phyloP scores from a whole-genome alignment of 306 rosid species.

The Quercus aquifolioides region DNA sequence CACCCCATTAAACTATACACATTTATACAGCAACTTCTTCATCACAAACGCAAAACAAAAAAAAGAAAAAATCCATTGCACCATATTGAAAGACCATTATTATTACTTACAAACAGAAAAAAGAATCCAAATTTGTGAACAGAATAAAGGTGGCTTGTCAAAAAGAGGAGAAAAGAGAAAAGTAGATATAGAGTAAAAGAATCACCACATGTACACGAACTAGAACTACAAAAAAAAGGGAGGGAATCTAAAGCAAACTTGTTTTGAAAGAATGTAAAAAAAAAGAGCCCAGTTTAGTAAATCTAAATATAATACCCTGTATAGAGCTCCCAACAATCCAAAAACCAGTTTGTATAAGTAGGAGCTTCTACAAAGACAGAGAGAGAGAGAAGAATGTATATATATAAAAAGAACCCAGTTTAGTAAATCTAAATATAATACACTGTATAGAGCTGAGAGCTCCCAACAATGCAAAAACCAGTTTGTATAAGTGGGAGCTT shows the following conservation, averaged over 20 bases:
- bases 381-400: neutral
- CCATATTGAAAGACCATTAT: neutral
- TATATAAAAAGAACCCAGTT: neutral
- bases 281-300: conserved; percentile 6
- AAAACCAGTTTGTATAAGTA: neutral
- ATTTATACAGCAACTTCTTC: neutral
- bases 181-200: neutral
- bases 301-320: neutral
- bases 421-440: neutral
- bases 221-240: neutral
- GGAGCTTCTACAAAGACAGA: neutral
- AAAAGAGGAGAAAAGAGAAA: neutral
- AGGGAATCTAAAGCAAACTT: neutral
- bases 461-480: conserved; percentile 17
- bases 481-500: neutral
- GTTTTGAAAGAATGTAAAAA: neutral
- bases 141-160: no score
- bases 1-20: neutral
- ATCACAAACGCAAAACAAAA: neutral
- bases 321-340: conserved; percentile 17
- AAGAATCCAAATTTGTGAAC: neutral
- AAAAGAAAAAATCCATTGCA: neutral
- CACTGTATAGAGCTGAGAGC: neutral
- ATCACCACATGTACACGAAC: conserved; percentile 19
- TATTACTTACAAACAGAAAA: neutral